Evolutionary conservation across 2,329 filamentous ascomycete species (phyloP), one percentile per base, ranked within the genome.

Genomic region (Ascochyta koolunga): DNA sequence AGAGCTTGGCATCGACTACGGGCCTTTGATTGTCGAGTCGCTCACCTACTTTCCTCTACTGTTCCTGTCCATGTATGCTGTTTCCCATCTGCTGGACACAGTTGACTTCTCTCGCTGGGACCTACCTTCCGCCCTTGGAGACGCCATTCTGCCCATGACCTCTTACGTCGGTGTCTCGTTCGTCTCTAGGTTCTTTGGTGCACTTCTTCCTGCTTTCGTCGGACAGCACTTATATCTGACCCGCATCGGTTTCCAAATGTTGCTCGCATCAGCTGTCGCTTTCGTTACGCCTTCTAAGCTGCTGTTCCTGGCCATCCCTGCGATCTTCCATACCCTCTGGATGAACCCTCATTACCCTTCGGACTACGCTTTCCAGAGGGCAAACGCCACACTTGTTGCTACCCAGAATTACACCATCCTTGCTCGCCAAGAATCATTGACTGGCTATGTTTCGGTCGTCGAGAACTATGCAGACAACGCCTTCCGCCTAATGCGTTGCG

Each of bases 381-480:
- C 95, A 32, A 93, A 96, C 67, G 77, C 77, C 5, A 87, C 85
- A 0, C 77, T 98, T 37, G 54, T 61, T 7, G 76, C 79, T 18
- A 74, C 80, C 1, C 81, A 89, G 31, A 86, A 88, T 15, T 98
- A 88, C 83, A 83, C 85, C 1, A 77, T 98, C 1, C 72, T 98
- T 38, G 93, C 92, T 41, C 87, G 95, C 10, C 82, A 85, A 61
- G 95, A 98, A 74, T 96, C 92, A 0, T 76, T 89, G 42, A 98
- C 95, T 0, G 95, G 95, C 6, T 98, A 99, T 69, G 81, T 99
- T 37, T 96, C 93, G 0, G 90, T 99, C 1, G 72, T 97, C 22
- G 90, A 99, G 62, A 95, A 87, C 70, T 70, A 82, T 7, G 62
- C 59, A 6, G 76, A 87, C 5, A 80, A 85, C 33, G 84, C 87